A percentile compares a stretch with the other conserved stretches of the same genome.
phyloP scores from a whole-genome alignment of 768 basidiomycete species.

The Boletus subparvulus region DNA sequence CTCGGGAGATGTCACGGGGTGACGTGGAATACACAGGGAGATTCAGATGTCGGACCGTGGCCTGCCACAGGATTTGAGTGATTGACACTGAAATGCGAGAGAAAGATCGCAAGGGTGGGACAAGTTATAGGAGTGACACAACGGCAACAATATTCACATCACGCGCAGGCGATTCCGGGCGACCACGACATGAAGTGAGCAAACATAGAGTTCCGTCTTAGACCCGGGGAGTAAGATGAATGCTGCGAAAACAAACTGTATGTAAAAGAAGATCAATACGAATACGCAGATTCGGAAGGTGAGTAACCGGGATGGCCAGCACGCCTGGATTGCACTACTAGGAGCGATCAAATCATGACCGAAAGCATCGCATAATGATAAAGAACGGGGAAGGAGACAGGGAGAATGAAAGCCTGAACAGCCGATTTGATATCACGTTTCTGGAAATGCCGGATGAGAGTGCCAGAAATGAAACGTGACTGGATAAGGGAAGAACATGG shows the following conservation, averaged over 20 bases:
- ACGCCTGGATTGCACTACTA: slow-evolving; percentile 24
- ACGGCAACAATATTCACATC: slow-evolving; percentile 15
- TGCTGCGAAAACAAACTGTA: slow-evolving; percentile 23
- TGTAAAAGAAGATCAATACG: slow-evolving; percentile 33
- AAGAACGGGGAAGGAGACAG: slow-evolving; percentile 16
- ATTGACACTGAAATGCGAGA: slow-evolving; percentile 23
- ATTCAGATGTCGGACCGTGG: background rate
- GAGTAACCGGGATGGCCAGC: slow-evolving; percentile 18
- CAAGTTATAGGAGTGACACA: slow-evolving; percentile 15
- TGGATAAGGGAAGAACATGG: slow-evolving; percentile 3
- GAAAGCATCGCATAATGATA: slow-evolving; percentile 31
- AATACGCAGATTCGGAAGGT: slow-evolving; percentile 22
- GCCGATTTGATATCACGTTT: slow-evolving; percentile 33
- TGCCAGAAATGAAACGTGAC: slow-evolving; percentile 23
- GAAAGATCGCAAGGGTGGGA: slow-evolving; percentile 24
- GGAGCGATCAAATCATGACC: slow-evolving; percentile 32
- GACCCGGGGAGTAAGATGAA: slow-evolving; percentile 25
- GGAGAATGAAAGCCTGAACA: slow-evolving; percentile 29
- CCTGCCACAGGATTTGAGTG: slow-evolving; percentile 3
- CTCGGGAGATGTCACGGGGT: slow-evolving; percentile 5
- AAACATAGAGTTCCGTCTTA: slow-evolving; percentile 32
- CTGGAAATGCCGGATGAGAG: slow-evolving; percentile 29
- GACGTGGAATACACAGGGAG: slow-evolving; percentile 3
- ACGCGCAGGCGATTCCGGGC: slow-evolving; percentile 20
- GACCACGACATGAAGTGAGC: slow-evolving; percentile 25